These are phyloP conservation scores for Phytophthora pluvialis DNA, from an alignment of 352 stramenopile genomes.

Conservation along the genomic window DNA sequence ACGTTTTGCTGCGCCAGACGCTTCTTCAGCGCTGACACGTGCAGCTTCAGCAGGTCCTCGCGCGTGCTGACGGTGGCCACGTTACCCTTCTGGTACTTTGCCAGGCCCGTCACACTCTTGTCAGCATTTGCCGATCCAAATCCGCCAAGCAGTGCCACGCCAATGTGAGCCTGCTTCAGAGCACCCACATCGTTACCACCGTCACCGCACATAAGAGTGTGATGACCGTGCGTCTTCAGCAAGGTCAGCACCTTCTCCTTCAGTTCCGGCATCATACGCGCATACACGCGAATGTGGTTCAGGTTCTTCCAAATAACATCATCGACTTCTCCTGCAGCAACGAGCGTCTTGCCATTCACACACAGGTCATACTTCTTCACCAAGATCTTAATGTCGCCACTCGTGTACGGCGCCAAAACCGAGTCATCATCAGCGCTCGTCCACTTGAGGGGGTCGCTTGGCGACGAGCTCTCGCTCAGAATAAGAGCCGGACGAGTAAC, in stretches of 20 bases:
- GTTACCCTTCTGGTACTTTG: slow-evolving; percentile 80
- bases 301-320: slow-evolving; percentile 86
- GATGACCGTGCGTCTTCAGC: slow-evolving; percentile 92
- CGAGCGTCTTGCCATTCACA: slow-evolving; percentile 82
- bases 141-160: slow-evolving; percentile 79
- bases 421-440: slow-evolving; percentile 82
- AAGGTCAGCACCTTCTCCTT: slow-evolving; percentile 97
- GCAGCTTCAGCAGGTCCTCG: slow-evolving; percentile 87
- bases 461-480: slow-evolving; percentile 55
- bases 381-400: slow-evolving; percentile 60
- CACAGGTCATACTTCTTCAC: slow-evolving; percentile 88
- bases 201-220: slow-evolving; percentile 98
- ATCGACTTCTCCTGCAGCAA: slow-evolving; percentile 75
- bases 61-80: slow-evolving; percentile 52
- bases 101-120: slow-evolving; percentile 82
- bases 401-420: slow-evolving; percentile 70
- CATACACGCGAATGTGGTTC: slow-evolving; percentile 93
- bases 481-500: slow-evolving; percentile 81
- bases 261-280: slow-evolving; percentile 95
- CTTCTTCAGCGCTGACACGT: slow-evolving; percentile 87
- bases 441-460: slow-evolving; percentile 65
- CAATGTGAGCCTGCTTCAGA: slow-evolving; percentile 93
- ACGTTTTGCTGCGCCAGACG: slow-evolving; percentile 71
- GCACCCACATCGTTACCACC: slow-evolving; percentile 98
- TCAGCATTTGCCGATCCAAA: slow-evolving; percentile 88